These are phyloP conservation scores for Adenanthera pavonina DNA, from an alignment of 306 rosid species.

Conservation along the genomic window DNA sequence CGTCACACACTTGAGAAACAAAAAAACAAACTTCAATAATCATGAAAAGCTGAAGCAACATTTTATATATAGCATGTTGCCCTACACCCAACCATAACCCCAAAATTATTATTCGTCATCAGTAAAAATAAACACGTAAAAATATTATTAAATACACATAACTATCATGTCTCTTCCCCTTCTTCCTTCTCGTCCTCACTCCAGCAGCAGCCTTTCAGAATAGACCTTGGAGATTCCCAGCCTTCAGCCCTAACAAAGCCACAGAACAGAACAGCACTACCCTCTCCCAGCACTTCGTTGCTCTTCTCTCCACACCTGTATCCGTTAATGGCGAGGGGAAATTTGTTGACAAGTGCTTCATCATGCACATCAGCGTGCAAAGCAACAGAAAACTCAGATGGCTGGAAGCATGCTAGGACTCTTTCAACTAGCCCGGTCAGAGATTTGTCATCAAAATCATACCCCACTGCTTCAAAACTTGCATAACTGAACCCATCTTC, in stretches of 20 bases:
- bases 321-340: constrained; percentile 61
- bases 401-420: constrained; percentile 80
- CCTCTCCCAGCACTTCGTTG: constrained; percentile 63
- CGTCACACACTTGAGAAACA: background rate
- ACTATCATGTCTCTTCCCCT: constrained; percentile 45
- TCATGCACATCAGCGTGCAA: constrained; percentile 54
- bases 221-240: constrained; percentile 78
- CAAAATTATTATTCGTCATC: constrained; percentile 33
- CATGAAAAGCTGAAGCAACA: background rate
- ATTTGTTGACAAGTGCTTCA: constrained; percentile 41
- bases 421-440: constrained; percentile 65
- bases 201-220: constrained; percentile 77
- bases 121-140: background rate
- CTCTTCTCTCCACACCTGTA: constrained; percentile 55
- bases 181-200: constrained; percentile 84
- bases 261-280: constrained; percentile 59
- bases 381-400: constrained; percentile 83
- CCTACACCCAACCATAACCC: constrained; percentile 43
- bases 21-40: background rate
- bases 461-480: constrained; percentile 89
- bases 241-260: constrained; percentile 53
- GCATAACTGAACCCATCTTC: constrained; percentile 99
- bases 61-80: background rate
- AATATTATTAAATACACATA: constrained; percentile 16
- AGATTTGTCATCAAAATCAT: constrained; percentile 51